Evolutionary conservation across 176 grass and related monocot species (phyloP).

Genomic region (Aegilops tauschii): DNA sequence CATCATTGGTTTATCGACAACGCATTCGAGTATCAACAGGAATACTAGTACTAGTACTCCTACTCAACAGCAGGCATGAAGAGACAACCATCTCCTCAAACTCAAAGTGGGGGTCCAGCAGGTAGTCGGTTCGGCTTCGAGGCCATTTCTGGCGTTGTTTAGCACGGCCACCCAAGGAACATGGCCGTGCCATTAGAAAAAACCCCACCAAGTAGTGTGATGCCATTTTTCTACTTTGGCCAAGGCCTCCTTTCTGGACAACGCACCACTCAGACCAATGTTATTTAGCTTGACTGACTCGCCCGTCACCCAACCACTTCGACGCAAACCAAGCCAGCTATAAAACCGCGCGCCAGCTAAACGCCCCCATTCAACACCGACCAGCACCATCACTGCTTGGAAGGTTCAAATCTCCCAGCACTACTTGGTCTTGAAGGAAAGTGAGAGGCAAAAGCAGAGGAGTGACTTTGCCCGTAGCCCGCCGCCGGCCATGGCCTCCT

Average conservation of each 20-base stretch:
- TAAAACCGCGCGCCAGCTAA: constrained; percentile 22
- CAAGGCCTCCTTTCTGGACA: constrained; percentile 9
- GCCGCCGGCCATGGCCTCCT: constrained; percentile 35
- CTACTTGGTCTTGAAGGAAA: background rate
- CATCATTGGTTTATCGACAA: background rate
- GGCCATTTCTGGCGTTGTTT: constrained; percentile 13
- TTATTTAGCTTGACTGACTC: constrained; percentile 5
- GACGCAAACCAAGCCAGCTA: constrained; percentile 5
- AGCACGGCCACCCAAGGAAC: background rate
- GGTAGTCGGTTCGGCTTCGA: constrained; percentile 1
- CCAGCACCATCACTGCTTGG: background rate
- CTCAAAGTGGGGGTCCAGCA: constrained; percentile 25
- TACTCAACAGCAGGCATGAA: background rate
- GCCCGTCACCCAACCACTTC: constrained; percentile 20
- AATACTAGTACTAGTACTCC: no score
- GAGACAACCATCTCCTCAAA: background rate
- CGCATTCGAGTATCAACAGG: background rate
- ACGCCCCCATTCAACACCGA: constrained; percentile 27
- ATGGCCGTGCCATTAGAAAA: constrained; percentile 1
- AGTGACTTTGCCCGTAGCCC: background rate
- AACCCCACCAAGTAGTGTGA: background rate
- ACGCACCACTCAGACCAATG: constrained; percentile 18
- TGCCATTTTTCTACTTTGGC: constrained; percentile 18
- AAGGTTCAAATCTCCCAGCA: background rate
- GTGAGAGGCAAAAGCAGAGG: background rate